These are phyloP conservation scores for Gossypium aridum DNA, from an alignment of 441 rosid species.

Conservation along the genomic window DNA sequence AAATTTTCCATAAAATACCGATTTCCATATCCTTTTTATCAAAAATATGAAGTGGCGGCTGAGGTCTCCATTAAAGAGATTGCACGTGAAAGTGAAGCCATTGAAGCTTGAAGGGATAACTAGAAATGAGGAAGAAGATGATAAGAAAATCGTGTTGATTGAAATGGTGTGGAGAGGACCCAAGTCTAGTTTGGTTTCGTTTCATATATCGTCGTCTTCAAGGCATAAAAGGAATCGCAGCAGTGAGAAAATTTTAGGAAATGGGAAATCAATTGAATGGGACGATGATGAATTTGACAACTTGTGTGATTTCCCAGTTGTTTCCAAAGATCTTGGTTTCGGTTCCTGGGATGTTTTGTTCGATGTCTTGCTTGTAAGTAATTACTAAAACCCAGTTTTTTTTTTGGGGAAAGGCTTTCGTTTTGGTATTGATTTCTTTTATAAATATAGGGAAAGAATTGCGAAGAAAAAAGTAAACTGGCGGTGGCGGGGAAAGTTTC, in stretches of 20 bases:
- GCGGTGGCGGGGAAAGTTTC: constrained; percentile 22
- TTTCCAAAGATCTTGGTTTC: constrained; percentile 13
- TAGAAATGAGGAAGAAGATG: neutral
- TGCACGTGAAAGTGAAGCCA: constrained; percentile 37
- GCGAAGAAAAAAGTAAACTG: constrained; percentile 18
- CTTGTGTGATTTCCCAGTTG: constrained; percentile 20
- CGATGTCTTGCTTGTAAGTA: constrained; percentile 28
- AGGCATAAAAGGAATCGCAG: constrained; percentile 16
- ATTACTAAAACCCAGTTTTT: neutral
- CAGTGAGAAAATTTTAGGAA: constrained; percentile 11
- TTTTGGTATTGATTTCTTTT: neutral
- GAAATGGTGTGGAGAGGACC: constrained; percentile 38
- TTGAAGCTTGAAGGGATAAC: constrained; percentile 35
- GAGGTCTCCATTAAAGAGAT: constrained; percentile 15
- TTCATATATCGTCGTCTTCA: constrained; percentile 14
- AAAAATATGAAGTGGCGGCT: constrained; percentile 18
- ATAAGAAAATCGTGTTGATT: constrained; percentile 12
- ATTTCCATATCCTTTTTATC: neutral
- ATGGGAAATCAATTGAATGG: constrained; percentile 25
- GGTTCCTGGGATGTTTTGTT: constrained; percentile 31
- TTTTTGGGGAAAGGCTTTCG: neutral
- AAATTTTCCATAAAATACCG: neutral
- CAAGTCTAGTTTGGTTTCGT: constrained; percentile 21
- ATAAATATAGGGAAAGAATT: constrained; percentile 24
- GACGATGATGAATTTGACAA: constrained; percentile 39